Evolutionary conservation across 768 basidiomycete species (phyloP).

Genomic region (Hypsizygus marmoreus): DNA sequence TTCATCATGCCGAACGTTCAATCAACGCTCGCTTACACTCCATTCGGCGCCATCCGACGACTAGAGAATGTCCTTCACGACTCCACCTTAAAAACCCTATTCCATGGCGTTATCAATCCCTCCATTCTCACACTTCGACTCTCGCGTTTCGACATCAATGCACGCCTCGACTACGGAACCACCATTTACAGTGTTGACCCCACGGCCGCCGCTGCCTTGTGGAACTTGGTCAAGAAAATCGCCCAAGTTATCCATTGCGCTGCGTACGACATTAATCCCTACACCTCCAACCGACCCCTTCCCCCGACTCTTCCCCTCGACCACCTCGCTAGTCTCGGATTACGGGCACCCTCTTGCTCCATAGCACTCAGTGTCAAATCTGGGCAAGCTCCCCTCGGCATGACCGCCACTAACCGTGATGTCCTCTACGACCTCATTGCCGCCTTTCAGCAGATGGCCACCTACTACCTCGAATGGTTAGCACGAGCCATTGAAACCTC

Average conservation of each 20-base stretch:
- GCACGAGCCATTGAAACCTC: neutral
- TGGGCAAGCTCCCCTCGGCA: too few species aligned
- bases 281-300: neutral
- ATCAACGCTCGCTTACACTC: too few species aligned
- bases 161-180: neutral
- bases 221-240: neutral
- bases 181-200: neutral
- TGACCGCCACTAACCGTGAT: neutral
- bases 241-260: neutral
- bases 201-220: neutral
- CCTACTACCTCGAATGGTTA: neutral
- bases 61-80: neutral
- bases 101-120: neutral
- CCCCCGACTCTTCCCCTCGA: neutral
- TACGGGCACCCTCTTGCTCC: neutral
- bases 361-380: too few species aligned
- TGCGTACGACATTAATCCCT: neutral
- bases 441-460: neutral
- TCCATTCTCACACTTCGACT: too few species aligned
- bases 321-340: neutral
- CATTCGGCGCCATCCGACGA: too few species aligned
- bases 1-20: neutral
- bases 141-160: neutral
- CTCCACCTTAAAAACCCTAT: neutral
- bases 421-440: neutral